Conservation (phyloP, 768 basidiomycete species). For the Tricholoma furcatifolium region DNA sequence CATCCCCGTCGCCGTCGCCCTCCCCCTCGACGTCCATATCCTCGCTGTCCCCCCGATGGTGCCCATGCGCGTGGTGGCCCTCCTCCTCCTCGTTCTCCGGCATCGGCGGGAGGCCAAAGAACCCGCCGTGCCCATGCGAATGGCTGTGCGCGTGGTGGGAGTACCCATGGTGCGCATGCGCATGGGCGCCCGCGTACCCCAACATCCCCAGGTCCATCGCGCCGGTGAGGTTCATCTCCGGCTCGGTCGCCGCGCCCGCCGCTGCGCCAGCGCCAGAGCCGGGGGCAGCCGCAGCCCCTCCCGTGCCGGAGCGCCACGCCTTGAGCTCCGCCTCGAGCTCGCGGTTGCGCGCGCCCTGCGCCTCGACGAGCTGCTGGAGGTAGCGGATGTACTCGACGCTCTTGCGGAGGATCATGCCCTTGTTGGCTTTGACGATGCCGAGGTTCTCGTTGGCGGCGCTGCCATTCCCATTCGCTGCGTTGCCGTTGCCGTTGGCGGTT, state of each 20-base stretch:
- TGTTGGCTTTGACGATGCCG: conserved; percentile 81
- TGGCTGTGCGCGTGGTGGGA: too few species aligned
- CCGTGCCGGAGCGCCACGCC: conserved; percentile 21
- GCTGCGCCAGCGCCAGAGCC: not conserved
- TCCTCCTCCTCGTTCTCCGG: conserved; percentile 23
- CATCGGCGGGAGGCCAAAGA: conserved; percentile 27
- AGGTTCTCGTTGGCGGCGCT: conserved; percentile 25
- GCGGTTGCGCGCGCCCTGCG: conserved; percentile 74
- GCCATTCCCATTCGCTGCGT: too few species aligned
- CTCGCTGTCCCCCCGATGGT: conserved; percentile 8
- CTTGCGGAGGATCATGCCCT: conserved; percentile 90
- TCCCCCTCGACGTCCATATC: conserved; percentile 18
- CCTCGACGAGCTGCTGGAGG: conserved; percentile 82
- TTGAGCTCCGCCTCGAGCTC: conserved; percentile 76
- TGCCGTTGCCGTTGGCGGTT: conserved; percentile 8
- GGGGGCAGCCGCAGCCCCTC: conserved; percentile 14
- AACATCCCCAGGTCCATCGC: conserved; percentile 2
- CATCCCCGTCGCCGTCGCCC: conserved; percentile 5
- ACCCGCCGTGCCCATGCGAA: conserved; percentile 9
- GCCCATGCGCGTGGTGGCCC: not conserved
- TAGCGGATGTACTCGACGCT: conserved; percentile 80
- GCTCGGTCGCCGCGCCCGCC: not conserved
- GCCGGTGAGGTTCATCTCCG: not conserved
- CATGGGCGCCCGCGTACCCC: conserved; percentile 7
- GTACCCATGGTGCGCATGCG: too few species aligned